Percentiles rank a stretch among this genome's conserved stretches.
Conservation (phyloP, 331 rosid species). For the Acacia pycnantha region DNA sequence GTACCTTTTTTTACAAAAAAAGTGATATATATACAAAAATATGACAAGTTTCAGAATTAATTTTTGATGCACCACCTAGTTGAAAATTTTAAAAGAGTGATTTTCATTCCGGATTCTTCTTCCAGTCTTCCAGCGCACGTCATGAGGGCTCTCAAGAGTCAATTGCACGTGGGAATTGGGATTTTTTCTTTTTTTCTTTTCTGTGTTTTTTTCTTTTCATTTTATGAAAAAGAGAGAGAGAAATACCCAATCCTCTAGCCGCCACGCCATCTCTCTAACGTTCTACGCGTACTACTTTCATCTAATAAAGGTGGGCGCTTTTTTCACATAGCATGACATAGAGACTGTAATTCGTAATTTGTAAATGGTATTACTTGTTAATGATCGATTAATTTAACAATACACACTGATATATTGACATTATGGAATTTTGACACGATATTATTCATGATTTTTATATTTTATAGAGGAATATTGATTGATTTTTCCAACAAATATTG, state of each 20-base stretch:
- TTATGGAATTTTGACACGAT: not conserved
- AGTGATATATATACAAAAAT: not conserved
- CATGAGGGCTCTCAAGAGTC: not conserved
- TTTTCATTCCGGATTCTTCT: not conserved
- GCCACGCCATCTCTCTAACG: not conserved
- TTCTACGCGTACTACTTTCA: not conserved
- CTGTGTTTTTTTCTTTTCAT: not conserved
- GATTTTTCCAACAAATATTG: too few species aligned
- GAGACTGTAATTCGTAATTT: too few species aligned
- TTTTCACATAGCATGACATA: too few species aligned
- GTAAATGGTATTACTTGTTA: not conserved
- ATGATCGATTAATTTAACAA: not conserved
- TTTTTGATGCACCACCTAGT: too few species aligned
- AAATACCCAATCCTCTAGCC: not conserved
- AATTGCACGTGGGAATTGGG: not conserved
- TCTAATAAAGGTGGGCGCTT: not conserved
- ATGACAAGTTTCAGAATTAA: not conserved
- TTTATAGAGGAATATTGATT: not conserved
- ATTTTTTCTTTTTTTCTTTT: not conserved
- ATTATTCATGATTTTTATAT: not conserved
- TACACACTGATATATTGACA: too few species aligned
- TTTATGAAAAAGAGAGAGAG: not conserved
- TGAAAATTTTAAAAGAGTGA: not conserved
- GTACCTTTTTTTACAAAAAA: not conserved
- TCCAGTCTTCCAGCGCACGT: not conserved